Conservation (phyloP, 148 eudicot genomes). For the Diospyros lotus region DNA sequence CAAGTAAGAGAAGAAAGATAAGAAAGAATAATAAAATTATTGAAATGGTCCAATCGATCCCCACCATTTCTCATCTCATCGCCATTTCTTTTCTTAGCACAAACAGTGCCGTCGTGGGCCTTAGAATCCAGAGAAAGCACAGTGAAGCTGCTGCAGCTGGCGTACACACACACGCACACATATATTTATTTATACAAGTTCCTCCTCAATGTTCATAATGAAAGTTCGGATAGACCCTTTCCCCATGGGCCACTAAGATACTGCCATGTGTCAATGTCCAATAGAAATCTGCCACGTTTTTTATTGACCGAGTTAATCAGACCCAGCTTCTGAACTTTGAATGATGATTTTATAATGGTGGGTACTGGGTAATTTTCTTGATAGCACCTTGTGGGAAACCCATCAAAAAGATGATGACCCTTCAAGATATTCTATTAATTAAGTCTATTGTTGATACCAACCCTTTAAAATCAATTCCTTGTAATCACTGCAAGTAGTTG, state of each 20-base stretch:
- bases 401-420: no score
- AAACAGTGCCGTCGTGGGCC: not conserved
- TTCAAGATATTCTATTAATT: no score
- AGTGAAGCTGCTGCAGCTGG: no score
- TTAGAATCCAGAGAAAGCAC: not conserved
- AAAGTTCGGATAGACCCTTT: not conserved
- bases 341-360: no score
- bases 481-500: no score
- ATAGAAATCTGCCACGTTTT: not conserved
- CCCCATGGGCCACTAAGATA: not conserved
- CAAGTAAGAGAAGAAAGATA: not conserved
- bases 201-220: not conserved
- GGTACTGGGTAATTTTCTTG: no score
- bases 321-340: no score
- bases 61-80: not conserved
- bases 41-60: constrained; percentile 2
- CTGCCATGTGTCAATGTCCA: constrained; percentile 3
- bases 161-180: no score
- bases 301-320: not conserved
- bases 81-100: not conserved
- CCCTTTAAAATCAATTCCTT: no score
- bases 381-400: no score
- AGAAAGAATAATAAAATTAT: constrained; percentile 3
- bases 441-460: no score
- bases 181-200: not conserved